phyloP scores from a whole-genome alignment of 768 basidiomycete genomes.

The Termitomyces sp. region DNA sequence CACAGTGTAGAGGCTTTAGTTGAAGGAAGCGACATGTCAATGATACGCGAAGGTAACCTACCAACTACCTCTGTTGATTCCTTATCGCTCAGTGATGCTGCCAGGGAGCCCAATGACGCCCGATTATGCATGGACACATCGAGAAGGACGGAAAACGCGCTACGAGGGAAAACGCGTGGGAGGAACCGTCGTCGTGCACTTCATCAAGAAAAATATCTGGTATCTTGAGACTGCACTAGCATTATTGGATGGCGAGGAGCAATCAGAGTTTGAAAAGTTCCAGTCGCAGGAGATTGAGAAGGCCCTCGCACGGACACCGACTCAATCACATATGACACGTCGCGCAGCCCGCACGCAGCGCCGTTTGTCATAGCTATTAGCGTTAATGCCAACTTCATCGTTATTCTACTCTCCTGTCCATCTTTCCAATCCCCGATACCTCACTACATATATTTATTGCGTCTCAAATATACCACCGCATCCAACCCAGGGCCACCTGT shows the following conservation, averaged over 20 bases:
- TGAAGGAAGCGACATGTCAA: slow-evolving; percentile 86
- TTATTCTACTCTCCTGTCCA: not conserved
- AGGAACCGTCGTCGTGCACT: slow-evolving; percentile 94
- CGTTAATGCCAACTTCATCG: not conserved
- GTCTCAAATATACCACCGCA: slow-evolving; percentile 5
- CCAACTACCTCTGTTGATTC: not conserved
- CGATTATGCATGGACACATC: slow-evolving; percentile 64
- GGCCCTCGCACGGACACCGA: slow-evolving; percentile 12
- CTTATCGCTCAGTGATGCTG: slow-evolving; percentile 4
- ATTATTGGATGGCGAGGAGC: slow-evolving; percentile 76
- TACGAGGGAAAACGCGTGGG: slow-evolving; percentile 75
- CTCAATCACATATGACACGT: slow-evolving; percentile 10
- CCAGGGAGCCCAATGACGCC: slow-evolving; percentile 57
- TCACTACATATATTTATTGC: not conserved
- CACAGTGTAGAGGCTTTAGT: slow-evolving; percentile 90
- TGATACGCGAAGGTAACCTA: slow-evolving; percentile 56
- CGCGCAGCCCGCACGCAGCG: slow-evolving; percentile 5
- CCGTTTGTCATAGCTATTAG: slow-evolving; percentile 6
- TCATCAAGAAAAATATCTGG: slow-evolving; percentile 97
- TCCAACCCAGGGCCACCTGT: not conserved
- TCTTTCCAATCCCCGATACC: not conserved
- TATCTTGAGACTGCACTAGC: slow-evolving; percentile 91
- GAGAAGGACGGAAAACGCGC: slow-evolving; percentile 65
- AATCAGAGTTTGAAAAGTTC: slow-evolving; percentile 52
- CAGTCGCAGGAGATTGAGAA: slow-evolving; percentile 26